Conservation (phyloP, 257 asterid species). For the Rubia yunnanensis region DNA sequence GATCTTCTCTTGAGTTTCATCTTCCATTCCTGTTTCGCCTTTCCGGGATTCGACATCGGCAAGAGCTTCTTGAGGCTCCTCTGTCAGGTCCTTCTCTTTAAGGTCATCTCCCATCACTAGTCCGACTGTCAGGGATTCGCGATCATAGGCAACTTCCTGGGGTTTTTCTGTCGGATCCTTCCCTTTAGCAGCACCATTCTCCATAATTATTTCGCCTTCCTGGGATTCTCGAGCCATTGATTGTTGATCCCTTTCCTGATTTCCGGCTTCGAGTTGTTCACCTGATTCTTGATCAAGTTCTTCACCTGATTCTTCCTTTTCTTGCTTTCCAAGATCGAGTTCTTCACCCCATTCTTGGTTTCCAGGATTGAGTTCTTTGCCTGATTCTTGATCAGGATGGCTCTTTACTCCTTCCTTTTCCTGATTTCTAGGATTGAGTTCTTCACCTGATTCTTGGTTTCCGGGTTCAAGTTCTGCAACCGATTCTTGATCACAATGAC, state of each 20-base stretch:
- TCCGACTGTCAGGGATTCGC: background rate
- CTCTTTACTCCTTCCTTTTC: too few relatives aligned
- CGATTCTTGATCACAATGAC: too few relatives aligned
- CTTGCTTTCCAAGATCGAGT: constrained; percentile 6
- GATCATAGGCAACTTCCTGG: background rate
- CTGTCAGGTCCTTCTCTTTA: too few relatives aligned
- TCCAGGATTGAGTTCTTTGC: constrained; percentile 14
- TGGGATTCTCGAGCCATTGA: too few relatives aligned
- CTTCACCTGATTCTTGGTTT: too few relatives aligned
- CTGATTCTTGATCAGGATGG: too few relatives aligned
- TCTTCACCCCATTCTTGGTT: background rate
- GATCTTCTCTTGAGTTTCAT: background rate
- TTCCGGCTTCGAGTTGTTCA: too few relatives aligned
- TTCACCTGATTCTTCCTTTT: constrained; percentile 1
- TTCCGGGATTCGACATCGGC: background rate
- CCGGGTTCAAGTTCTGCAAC: too few relatives aligned
- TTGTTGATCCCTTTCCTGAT: too few relatives aligned
- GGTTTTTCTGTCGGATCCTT: background rate
- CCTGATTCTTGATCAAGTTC: too few relatives aligned
- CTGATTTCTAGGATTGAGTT: constrained; percentile 6
- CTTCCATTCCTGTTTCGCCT: background rate
- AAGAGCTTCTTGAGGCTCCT: background rate
- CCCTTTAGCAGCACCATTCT: background rate
- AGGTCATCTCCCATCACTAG: too few relatives aligned
- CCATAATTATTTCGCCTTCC: background rate